phyloP scores from a whole-genome alignment of 192 early-diverging fungal genomes.

The Coemansia sp. region DNA sequence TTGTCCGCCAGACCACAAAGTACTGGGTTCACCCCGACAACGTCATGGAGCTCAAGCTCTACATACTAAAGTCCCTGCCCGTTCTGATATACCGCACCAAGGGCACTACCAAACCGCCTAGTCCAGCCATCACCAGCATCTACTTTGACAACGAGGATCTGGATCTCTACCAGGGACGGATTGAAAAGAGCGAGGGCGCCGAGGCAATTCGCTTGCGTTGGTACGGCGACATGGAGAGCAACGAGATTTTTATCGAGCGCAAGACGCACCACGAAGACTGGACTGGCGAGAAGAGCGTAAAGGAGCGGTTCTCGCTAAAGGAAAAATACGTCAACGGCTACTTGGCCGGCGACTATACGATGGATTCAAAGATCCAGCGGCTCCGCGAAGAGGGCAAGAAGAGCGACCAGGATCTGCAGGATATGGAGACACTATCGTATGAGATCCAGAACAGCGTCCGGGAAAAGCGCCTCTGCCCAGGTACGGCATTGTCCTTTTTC shows the following conservation, averaged over 20 bases:
- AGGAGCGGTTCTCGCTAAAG: constrained; percentile 89
- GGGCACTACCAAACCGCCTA: constrained; percentile 62
- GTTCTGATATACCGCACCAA: constrained; percentile 85
- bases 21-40: constrained; percentile 97
- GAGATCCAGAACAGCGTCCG: constrained; percentile 70
- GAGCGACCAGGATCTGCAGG: constrained; percentile 70
- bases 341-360: constrained; percentile 70
- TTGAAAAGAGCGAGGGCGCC: constrained; percentile 86
- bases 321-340: constrained; percentile 90
- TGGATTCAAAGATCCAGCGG: constrained; percentile 73
- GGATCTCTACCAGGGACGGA: constrained; percentile 82
- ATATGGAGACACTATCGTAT: constrained; percentile 64
- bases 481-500: constrained; percentile 24
- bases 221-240: constrained; percentile 87
- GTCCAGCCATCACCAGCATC: constrained; percentile 88
- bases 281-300: constrained; percentile 85
- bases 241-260: constrained; percentile 94
- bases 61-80: constrained; percentile 85
- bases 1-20: constrained; percentile 84
- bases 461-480: constrained; percentile 64
- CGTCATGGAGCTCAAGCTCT: constrained; percentile 89
- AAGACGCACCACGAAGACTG: constrained; percentile 96
- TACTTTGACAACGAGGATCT: constrained; percentile 91
- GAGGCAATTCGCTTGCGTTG: constrained; percentile 89
- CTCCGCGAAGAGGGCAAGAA: constrained; percentile 69